Base-by-base conservation (phyloP, 1,284 basidiomycete species). In the Farysia itapuensis region DNA sequence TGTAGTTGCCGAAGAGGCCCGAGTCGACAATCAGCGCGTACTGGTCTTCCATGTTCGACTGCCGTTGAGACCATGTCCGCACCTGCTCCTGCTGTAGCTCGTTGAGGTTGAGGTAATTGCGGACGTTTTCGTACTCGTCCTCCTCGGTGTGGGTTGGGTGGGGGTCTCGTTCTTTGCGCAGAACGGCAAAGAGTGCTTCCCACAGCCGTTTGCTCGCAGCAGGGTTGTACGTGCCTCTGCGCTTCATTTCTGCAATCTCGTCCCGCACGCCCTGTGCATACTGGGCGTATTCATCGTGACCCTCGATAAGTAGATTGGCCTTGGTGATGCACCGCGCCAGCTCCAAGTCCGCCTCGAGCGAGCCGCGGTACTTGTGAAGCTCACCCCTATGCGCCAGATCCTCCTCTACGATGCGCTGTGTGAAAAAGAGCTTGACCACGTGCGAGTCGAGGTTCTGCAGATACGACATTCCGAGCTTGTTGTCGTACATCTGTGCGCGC, bases 361-460 rank as follows among this genome's bases (percentile, higher is more conserved):
- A 42, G 4, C 41, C 45, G 11, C 47, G 46, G 16, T 51, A 54
- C 7, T 16, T n/a, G 16, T 35, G 23, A 26, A 61, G 41, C 23
- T 30, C 6, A n/a, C 21, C 19, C 11, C 35, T 22, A 12, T 35
- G 14, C 3, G 48, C 56, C 4, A 54, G 30, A 1, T 60, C 39
- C n/a, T 28, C 31, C 34, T 60, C 51, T 30, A 54, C 28, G 15
- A 56, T 47, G 30, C 61, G 43, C 16, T 61, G 45, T 1, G 74
- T 74, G 12, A 76, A 51, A 33, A 36, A 79, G 38, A 69, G 79
- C 75, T 43, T 64, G 53, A 91, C 78, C 65, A 88, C 81, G 59
- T 83, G 86, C 57, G 85, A 87, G 66, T 93, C 90, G 16, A 90
- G 67, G 56, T 89, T 84, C 63, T 93, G 88, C 2, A 93, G 80